A percentile compares a stretch with the other conserved stretches of the same genome.
These are phyloP conservation scores for Salix caprea DNA, from an alignment of 345 rosid species.

Conservation along the genomic window DNA sequence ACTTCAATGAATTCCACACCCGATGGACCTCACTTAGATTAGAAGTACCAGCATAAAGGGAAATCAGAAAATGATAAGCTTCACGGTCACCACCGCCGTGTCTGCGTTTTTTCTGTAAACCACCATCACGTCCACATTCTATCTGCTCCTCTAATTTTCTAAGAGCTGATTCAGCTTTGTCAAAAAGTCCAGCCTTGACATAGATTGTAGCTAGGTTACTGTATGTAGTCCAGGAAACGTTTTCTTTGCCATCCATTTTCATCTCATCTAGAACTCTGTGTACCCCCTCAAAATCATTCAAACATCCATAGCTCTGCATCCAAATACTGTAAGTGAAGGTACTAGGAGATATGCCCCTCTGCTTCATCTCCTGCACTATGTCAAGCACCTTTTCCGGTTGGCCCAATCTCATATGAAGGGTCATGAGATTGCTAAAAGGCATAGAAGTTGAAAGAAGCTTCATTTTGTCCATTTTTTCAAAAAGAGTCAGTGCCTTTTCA, in stretches of 20 bases:
- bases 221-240: conserved; percentile 44
- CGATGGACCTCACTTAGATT: conserved; percentile 53
- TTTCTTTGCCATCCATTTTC: conserved; percentile 22
- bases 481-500: conserved; percentile 53
- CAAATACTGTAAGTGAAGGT: conserved; percentile 34
- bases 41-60: conserved; percentile 49
- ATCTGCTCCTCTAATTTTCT: conserved; percentile 52
- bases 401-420: conserved; percentile 45
- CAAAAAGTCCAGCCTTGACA: conserved; percentile 49
- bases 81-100: conserved; percentile 30
- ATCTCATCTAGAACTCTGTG: conserved; percentile 48
- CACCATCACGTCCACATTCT: conserved; percentile 9
- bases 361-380: conserved; percentile 53
- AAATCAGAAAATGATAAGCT: conserved; percentile 65
- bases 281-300: conserved; percentile 50
- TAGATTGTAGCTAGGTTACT: conserved; percentile 61
- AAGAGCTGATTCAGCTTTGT: conserved; percentile 63
- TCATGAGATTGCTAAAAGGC: conserved; percentile 56
- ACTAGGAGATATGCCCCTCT: conserved; percentile 30
- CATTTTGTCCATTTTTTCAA: conserved; percentile 49
- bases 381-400: conserved; percentile 51
- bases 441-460: conserved; percentile 32
- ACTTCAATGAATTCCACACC: conserved; percentile 55
- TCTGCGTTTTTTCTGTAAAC: neutral
- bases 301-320: conserved; percentile 54